Evolutionary conservation across 1,284 basidiomycete genomes (phyloP).

Genomic region (Irpex sp.): DNA sequence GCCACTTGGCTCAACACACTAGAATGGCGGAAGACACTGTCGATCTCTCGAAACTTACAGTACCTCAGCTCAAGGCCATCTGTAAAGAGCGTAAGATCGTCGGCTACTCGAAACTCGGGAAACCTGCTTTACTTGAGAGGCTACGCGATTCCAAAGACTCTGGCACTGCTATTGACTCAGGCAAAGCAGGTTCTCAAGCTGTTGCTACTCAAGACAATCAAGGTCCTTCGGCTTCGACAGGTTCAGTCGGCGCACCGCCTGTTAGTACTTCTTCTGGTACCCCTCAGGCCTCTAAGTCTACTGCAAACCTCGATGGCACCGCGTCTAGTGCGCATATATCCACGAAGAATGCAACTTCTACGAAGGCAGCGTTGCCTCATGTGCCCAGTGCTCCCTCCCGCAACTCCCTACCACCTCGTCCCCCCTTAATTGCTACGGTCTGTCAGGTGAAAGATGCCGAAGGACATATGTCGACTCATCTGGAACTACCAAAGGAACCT

Average conservation of each 20-base stretch:
- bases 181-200: too few species aligned
- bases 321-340: background rate
- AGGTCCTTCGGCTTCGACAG: background rate
- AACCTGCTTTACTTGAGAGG: conserved; percentile 53
- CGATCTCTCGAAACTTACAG: conserved; percentile 39
- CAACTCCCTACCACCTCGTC: background rate
- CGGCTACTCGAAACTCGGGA: conserved; percentile 66
- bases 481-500: background rate
- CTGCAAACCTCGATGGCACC: background rate
- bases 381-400: background rate
- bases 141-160: conserved; percentile 26
- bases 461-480: background rate
- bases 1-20: too few species aligned
- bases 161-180: background rate
- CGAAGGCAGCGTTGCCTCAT: background rate
- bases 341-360: background rate
- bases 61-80: conserved; percentile 58
- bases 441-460: background rate
- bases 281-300: background rate
- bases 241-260: background rate
- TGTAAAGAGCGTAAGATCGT: conserved; percentile 60
- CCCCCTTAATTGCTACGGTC: background rate
- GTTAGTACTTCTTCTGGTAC: too few species aligned
- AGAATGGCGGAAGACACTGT: background rate
- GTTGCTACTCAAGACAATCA: too few species aligned